Base-by-base conservation (phyloP, 2,329 filamentous ascomycete species). In the Sporothrix curviconia region DNA sequence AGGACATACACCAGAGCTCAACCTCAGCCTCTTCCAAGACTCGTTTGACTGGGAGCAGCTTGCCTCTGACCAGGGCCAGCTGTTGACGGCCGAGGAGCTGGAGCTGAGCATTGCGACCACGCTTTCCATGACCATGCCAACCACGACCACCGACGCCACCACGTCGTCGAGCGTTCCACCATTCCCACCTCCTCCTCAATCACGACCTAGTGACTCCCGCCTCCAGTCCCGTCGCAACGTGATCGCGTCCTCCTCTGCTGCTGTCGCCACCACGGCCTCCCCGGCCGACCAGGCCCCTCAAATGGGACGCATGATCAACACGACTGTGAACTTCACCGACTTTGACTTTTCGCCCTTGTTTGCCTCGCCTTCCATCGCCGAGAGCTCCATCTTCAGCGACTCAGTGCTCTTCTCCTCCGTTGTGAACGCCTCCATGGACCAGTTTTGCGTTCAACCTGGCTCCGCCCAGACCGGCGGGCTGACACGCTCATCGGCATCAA, bases 41-140 rank as follows among this genome's bases (percentile, higher is more conserved):
- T 55, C 56, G 1, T 58, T 60, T 11, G 60, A 63, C 52, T 63
- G 61, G 61, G 12, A 42, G 3, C 25, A 54, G 19, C 17, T 57
- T 12, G 11, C 32, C 3, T 55, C 56, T 6, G 51, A 52, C 46
- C 39, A 57, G 17, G 51, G 47, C 28, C 22, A 22, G 11, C 32
- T 58, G 2, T 34, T 58, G 40, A 56, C 59, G 3, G 36, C 55
- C 19, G 60, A 59, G 42, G 60, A 58, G 17, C 39, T 63, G 12
- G 56, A 57, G 12, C 47, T 51, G 19, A 47, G 43, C 17, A 30
- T 61, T 28, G 46, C 56, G 1, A 46, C 58, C 1, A 51, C 60
- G 22, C 43, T 60, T 12, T 37, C 50, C 7, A 39, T 47, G 25
- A 46, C 51, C 32, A 28, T 37, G 40, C 22, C 51, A 3, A 11